Base-by-base conservation (phyloP, 2,329 filamentous ascomycete genomes). In the Knoxdaviesia capensis region DNA sequence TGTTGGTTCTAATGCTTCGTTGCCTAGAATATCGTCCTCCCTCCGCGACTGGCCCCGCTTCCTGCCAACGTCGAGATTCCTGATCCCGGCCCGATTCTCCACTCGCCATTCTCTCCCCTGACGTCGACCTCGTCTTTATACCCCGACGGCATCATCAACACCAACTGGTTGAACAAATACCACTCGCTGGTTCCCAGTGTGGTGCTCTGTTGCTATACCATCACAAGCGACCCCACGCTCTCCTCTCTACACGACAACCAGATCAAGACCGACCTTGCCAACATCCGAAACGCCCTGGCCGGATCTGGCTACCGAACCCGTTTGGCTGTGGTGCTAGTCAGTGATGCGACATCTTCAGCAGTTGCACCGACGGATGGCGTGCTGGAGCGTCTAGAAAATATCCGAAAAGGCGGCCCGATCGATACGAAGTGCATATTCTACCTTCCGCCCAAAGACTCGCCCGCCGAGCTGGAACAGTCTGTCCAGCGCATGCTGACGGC, bases 51-150 rank as follows among this genome's bases (percentile, higher is more conserved):
- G 50, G 70, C 71, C 34, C 62, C 60, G 46, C 59, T 71, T 39
- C 69, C 67, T 11, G 63, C 66, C 39, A 61, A 68, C 43, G 59
- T 68, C 51, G 66, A 70, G 41, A 52, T 59, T 4, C 60, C 67
- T 42, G 57, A 60, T 34, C 56, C 64, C 29, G 59, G 65, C 11
- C 61, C 68, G 45, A 63, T 76, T n/a, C 63, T 94, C 5, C 88
- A 96, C 58, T 96, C 90, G 8, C 84, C 87, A 1, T 76, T 94
- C 49, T 96, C 90, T 3, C 90, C 88, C 1, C 67, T 96, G 31
- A 90, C 82, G 35, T 86, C 87, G 4, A 71, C 70, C 6, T 94
- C 88, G 6, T 66, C 75, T 3, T 69, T 92, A 3, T 96, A 90
- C 54, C 87, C 88, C 6, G 90, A 96, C 59, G 90, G 88, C 5